Evolutionary conservation across 2,329 filamentous ascomycete genomes (phyloP).

Genomic region (Aspergillus aculeatus): DNA sequence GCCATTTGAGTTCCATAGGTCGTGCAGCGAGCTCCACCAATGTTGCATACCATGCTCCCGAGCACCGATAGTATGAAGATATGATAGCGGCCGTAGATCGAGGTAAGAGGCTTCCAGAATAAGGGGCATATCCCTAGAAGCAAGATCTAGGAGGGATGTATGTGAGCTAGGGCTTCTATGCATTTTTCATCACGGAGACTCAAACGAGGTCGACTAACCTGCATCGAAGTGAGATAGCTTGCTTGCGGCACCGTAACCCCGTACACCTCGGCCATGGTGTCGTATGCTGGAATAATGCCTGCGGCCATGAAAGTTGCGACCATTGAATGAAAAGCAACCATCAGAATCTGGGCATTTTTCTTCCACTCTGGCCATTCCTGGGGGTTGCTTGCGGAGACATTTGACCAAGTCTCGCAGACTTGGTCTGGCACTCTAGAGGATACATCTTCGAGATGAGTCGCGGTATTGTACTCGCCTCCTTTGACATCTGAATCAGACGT

Average conservation of each 20-base stretch:
- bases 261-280: slow-evolving; percentile 52
- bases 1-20: slow-evolving; percentile 50
- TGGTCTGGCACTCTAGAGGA: not conserved
- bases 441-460: slow-evolving; percentile 18
- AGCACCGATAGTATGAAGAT: slow-evolving; percentile 52
- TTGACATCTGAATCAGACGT: not conserved
- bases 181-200: not conserved
- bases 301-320: slow-evolving; percentile 55
- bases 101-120: slow-evolving; percentile 56
- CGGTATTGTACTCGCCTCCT: not conserved
- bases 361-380: slow-evolving; percentile 27
- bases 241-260: slow-evolving; percentile 47
- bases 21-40: slow-evolving; percentile 51
- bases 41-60: slow-evolving; percentile 50
- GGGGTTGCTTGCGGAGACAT: slow-evolving; percentile 18
- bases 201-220: slow-evolving; percentile 22
- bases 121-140: slow-evolving; percentile 53
- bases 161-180: not conserved
- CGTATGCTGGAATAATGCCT: slow-evolving; percentile 54
- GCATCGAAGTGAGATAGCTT: slow-evolving; percentile 54
- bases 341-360: slow-evolving; percentile 50
- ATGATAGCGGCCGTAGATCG: slow-evolving; percentile 53
- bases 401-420: not conserved
- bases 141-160: slow-evolving; percentile 41
- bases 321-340: slow-evolving; percentile 56